Evolutionary conservation across 2,329 filamentous ascomycete species (phyloP).

Genomic region (Phialemonium atrogriseum): DNA sequence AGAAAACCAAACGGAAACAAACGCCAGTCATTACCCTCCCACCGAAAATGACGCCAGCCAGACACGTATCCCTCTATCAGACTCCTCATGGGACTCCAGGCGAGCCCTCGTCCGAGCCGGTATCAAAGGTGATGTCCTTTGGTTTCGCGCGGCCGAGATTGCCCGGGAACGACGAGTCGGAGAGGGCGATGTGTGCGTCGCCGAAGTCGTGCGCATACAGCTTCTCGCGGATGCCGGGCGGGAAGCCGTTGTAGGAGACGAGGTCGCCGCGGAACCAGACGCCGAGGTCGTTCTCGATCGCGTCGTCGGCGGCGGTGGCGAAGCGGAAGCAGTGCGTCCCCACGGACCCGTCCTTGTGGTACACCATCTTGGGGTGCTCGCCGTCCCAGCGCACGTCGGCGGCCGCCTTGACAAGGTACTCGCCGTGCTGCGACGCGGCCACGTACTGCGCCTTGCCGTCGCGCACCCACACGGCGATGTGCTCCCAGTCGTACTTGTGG

Average conservation of each 20-base stretch:
- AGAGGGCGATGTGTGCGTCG: constrained; percentile 13
- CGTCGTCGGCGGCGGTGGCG: constrained; percentile 12
- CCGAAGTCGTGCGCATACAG: constrained; percentile 18
- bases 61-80: too few species aligned
- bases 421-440: constrained; percentile 22
- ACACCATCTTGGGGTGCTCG: constrained; percentile 26
- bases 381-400: constrained; percentile 19
- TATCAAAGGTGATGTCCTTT: constrained; percentile 11
- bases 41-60: too few species aligned
- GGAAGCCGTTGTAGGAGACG: constrained; percentile 23
- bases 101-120: constrained; percentile 12
- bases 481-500: constrained; percentile 32
- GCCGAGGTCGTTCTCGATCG: constrained; percentile 23
- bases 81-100: constrained; percentile 10
- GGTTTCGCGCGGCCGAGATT: constrained; percentile 12
- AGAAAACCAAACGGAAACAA: too few species aligned
- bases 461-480: constrained; percentile 23
- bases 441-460: constrained; percentile 19
- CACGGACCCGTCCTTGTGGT: constrained; percentile 26
- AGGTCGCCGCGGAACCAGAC: constrained; percentile 24
- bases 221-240: constrained; percentile 12
- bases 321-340: constrained; percentile 28
- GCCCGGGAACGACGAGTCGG: constrained; percentile 12
- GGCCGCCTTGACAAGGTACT: constrained; percentile 16
- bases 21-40: too few species aligned